Evolutionary conservation across 2,329 filamentous ascomycete genomes (phyloP), one percentile per base, ranked within the genome.

Genomic region (Aspergillus udagawae): DNA sequence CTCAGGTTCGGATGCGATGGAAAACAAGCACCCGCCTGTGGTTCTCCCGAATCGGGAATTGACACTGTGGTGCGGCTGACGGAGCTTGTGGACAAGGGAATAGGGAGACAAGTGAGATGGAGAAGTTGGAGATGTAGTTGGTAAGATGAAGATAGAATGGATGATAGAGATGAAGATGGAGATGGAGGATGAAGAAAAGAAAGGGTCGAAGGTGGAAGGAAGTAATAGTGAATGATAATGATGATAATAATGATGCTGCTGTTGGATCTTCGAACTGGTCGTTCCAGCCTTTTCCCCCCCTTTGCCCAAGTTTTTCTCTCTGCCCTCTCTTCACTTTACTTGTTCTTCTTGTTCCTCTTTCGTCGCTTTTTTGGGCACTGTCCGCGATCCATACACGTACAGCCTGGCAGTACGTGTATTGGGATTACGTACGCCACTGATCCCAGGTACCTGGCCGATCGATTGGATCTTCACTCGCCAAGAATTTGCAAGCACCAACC

Each of bases 301-400:
- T 59, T 60, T 53, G 55, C 55, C 60, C 60, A 58, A 57, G 44
- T 60, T 56, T 56, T 58, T 45, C 52, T 38, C 54, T 35, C 17
- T 53, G 32, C 20, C 48, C 38, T 29, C 48, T 51, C 32, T 56
- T 55, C 48, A 44, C 49, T 44, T 60, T 38, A 29, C 47, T 50
- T 50, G 51, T 52, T 53, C 35, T 51, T 55, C 38, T 44, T 51
- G 53, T 50, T 38, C 51, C 56, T 49, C 55, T 55, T 54, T 54
- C 25, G 49, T 50, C 49, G 53, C 20, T 25, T 51, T 47, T 44
- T 50, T 38, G n/a, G 42, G 42, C 14, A n/a, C 42, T 45, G 32
- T 59, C 50, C 42, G 52, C 51, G 56, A 59, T 60, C 57, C 51
- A 45, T 57, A 55, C 55, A 47, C 52, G 49, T 50, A 32, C 21